Conservation (phyloP, 306 rosid species). For the Amphicarpaea edgeworthii region DNA sequence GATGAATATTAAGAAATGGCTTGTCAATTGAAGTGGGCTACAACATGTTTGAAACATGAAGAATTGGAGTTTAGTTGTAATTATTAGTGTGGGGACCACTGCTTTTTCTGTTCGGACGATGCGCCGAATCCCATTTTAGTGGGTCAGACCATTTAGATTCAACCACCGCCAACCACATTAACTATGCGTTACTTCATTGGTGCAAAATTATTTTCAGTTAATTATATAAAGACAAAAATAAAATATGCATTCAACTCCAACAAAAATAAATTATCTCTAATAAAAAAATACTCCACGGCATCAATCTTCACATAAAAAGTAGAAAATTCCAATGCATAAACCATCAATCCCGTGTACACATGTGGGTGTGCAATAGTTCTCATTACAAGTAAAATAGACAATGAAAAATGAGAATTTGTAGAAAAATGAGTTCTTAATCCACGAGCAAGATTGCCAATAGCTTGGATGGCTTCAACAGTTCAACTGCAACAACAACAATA, state of each 20-base stretch:
- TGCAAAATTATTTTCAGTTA: too few relatives aligned
- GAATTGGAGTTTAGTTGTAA: not conserved
- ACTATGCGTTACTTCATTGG: too few relatives aligned
- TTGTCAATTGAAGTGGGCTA: not conserved
- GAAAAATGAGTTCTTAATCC: constrained; percentile 92
- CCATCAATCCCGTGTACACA: too few relatives aligned
- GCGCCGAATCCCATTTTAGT: constrained; percentile 24
- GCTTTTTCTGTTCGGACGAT: not conserved
- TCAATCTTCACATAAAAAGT: too few relatives aligned
- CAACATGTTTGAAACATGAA: not conserved
- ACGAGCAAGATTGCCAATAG: constrained; percentile 93
- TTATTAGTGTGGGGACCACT: not conserved
- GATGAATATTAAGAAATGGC: not conserved
- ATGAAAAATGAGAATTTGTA: constrained; percentile 87
- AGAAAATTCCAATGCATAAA: too few relatives aligned
- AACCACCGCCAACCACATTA: too few relatives aligned
- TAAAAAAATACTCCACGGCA: too few relatives aligned
- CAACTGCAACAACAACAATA: constrained; percentile 79
- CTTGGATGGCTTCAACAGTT: constrained; percentile 96
- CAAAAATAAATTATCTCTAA: too few relatives aligned
- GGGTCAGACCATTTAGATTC: too few relatives aligned
- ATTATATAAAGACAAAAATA: too few relatives aligned
- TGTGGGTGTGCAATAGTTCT: constrained; percentile 46
- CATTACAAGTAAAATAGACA: constrained; percentile 96
- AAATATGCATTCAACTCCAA: too few relatives aligned